Evolutionary conservation across 2,329 filamentous ascomycete genomes (phyloP).

Genomic region (Aschersonia sp.): DNA sequence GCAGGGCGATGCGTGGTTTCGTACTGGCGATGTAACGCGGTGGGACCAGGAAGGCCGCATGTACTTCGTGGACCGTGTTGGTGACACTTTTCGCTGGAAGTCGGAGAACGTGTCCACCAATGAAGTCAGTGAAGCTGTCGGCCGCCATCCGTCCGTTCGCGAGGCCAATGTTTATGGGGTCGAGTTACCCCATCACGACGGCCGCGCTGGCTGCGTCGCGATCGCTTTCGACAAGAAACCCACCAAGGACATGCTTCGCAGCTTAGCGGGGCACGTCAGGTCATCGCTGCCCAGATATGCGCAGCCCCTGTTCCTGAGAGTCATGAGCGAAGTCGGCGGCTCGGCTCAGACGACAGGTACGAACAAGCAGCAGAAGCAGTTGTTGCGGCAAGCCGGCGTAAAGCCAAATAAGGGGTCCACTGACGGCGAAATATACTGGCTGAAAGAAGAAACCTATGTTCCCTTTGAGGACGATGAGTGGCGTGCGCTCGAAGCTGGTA

Average conservation of each 20-base stretch:
- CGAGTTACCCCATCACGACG: slow-evolving; percentile 64
- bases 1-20: slow-evolving; percentile 70
- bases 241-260: slow-evolving; percentile 31
- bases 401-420: slow-evolving; percentile 30
- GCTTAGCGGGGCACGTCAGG: slow-evolving; percentile 44
- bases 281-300: slow-evolving; percentile 56
- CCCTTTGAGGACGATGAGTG: slow-evolving; percentile 55
- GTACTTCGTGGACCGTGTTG: slow-evolving; percentile 71
- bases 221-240: slow-evolving; percentile 42
- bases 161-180: slow-evolving; percentile 87
- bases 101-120: slow-evolving; percentile 70
- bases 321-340: slow-evolving; percentile 40
- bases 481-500: slow-evolving; percentile 49
- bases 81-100: slow-evolving; percentile 70
- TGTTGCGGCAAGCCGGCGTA: slow-evolving; percentile 58
- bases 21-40: slow-evolving; percentile 70
- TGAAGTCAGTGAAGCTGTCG: slow-evolving; percentile 66
- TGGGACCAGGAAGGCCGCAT: slow-evolving; percentile 55
- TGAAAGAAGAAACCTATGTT: slow-evolving; percentile 51
- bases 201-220: slow-evolving; percentile 69
- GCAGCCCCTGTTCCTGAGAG: slow-evolving; percentile 61
- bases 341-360: slow-evolving; percentile 60
- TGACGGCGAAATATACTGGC: slow-evolving; percentile 45
- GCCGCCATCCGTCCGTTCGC: slow-evolving; percentile 47
- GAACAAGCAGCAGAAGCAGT: slow-evolving; percentile 77